Conservation (phyloP, 352 stramenopile genomes). For the Hyaloperonospora arabidopsidis region DNA sequence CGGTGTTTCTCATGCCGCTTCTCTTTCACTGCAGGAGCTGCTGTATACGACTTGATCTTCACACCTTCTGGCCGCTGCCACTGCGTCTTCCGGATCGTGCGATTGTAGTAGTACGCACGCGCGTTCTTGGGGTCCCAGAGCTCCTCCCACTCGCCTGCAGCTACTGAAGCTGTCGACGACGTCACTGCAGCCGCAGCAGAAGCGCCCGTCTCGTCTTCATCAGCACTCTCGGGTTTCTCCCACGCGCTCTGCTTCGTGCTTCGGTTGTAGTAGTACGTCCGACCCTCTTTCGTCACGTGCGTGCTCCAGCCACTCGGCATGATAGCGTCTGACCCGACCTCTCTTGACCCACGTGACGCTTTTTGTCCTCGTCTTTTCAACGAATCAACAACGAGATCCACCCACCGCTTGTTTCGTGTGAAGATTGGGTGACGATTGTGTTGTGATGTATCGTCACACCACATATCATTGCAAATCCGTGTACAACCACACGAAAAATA, state of each 20-base stretch:
- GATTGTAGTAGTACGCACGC: slow-evolving; percentile 84
- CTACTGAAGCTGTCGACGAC: background rate
- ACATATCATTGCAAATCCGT: too few species aligned
- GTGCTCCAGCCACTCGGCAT: slow-evolving; percentile 67
- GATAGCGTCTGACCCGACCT: slow-evolving; percentile 3
- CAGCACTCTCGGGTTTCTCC: slow-evolving; percentile 76
- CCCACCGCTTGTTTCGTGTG: background rate
- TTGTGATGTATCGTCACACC: too few species aligned
- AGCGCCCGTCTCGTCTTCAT: slow-evolving; percentile 32
- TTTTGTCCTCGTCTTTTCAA: background rate
- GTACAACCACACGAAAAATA: background rate
- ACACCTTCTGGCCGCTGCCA: slow-evolving; percentile 73
- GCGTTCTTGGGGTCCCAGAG: slow-evolving; percentile 83
- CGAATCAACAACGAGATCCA: slow-evolving; percentile 4
- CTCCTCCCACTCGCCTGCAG: slow-evolving; percentile 63
- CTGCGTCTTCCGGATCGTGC: slow-evolving; percentile 66
- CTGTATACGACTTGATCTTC: slow-evolving; percentile 62
- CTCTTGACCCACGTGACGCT: background rate
- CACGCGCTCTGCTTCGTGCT: slow-evolving; percentile 82
- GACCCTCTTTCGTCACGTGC: slow-evolving; percentile 80
- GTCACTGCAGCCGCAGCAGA: slow-evolving; percentile 1
- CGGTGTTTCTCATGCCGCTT: slow-evolving; percentile 20
- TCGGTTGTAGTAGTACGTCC: slow-evolving; percentile 86
- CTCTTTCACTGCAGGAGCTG: slow-evolving; percentile 10
- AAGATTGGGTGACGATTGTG: too few species aligned